Base-by-base conservation (phyloP, 495 filamentous ascomycete genomes). In the Penicillium fimorum region DNA sequence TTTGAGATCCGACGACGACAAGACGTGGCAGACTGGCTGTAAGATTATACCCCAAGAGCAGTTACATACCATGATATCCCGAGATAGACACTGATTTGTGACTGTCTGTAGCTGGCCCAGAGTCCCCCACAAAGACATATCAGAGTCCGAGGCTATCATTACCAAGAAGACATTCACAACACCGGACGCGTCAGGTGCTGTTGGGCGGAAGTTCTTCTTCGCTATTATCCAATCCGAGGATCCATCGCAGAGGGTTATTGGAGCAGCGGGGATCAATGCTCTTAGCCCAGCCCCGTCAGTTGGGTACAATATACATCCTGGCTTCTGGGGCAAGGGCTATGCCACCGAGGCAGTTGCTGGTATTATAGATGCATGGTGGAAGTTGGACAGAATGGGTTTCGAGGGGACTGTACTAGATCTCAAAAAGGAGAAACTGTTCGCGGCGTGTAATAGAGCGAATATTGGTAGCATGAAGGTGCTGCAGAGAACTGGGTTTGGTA, bases 11-110 rank as follows among this genome's bases (percentile, higher is more conserved):
- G 66, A 27, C 38, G 44, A 12, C 55, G 59, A 38, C 64, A 62
- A 35, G 66, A 71, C 5, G 66, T 69, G 17, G 64, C 62, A 11
- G 41, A 65, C n/a, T 71, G 57, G 57, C 53, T 71, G 68, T 71
- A 56, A 61, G 64, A 41, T 18, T 37, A 42, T 13, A 13, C 48
- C 35, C 42, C 29, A 7, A 15, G 12, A 41, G 33, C 17, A n/a
- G 15, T 20, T n/a, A 15, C n/a, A n/a, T n/a, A n/a, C 20, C 13
- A 11, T 32, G 35, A 43, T 11, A 32, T 11, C 8, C 10, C 5
- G 8, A 17, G 13, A 18, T 13, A 6, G 4, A 41, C 1, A 22
- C 27, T 53, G 20, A 44, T 24, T 24, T 22, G 2, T 48, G 9
- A 41, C 3, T 4, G 45, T 11, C 2, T 50, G 8, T 43, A 70